phyloP scores from a whole-genome alignment of 2,329 filamentous ascomycete species.

The Coniochaeta prunicola region DNA sequence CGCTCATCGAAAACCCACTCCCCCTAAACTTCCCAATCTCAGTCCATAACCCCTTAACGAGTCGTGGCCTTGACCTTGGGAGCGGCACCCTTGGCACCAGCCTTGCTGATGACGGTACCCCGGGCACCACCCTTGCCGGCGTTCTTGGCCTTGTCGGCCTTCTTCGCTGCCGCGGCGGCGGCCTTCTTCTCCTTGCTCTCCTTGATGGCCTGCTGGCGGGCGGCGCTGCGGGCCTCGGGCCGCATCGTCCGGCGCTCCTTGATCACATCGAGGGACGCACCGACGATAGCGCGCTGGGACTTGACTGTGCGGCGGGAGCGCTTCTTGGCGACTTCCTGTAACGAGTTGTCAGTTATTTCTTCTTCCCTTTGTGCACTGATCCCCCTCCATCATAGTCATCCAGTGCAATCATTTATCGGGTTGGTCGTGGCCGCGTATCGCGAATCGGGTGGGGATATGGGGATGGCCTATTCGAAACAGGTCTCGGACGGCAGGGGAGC shows the following conservation, averaged over 20 bases:
- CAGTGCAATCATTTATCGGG: not conserved
- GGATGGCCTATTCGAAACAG: too few relatives aligned
- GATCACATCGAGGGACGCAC: constrained; percentile 98
- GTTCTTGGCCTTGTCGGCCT: constrained; percentile 97
- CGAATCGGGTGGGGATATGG: not conserved
- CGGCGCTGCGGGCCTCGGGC: constrained; percentile 90
- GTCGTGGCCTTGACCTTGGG: constrained; percentile 79
- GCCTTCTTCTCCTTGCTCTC: constrained; percentile 98
- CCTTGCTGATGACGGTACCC: constrained; percentile 82
- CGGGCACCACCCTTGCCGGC: constrained; percentile 70
- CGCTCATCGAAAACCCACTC: not conserved
- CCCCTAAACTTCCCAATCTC: constrained; percentile 13
- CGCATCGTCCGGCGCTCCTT: constrained; percentile 96
- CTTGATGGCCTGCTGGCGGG: constrained; percentile 85
- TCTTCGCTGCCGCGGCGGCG: constrained; percentile 83
- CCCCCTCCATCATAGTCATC: not conserved
- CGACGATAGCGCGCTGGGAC: constrained; percentile 97
- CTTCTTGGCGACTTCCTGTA: constrained; percentile 99
- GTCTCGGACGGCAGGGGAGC: not conserved
- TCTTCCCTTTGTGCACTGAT: not conserved
- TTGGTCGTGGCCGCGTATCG: not conserved
- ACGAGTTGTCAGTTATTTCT: constrained; percentile 26
- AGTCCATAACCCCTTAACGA: constrained; percentile 54
- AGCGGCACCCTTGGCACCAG: constrained; percentile 86
- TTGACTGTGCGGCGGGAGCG: constrained; percentile 97